phyloP scores from a whole-genome alignment of 1,284 basidiomycete species.

The Inonotus hispidus region DNA sequence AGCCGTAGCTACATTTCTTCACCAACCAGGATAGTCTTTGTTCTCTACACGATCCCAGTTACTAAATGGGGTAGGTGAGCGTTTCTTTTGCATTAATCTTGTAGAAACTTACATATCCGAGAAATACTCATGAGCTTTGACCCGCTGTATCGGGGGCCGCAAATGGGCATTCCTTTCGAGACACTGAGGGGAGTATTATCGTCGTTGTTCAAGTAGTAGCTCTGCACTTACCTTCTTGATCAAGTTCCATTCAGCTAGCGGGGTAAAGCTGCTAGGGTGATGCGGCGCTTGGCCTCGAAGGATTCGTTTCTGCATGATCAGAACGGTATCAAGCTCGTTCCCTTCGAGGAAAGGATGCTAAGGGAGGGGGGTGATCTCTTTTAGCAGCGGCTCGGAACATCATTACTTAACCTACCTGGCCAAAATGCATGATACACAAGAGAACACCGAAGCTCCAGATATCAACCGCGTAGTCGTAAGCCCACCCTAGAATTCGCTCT shows the following conservation, averaged over 20 bases:
- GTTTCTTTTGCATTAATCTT: neutral
- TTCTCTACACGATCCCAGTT: conserved; percentile 13
- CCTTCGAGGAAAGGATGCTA: conserved; percentile 35
- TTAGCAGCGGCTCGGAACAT: neutral
- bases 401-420: conserved; percentile 34
- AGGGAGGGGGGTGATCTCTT: neutral
- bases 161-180: conserved; percentile 49
- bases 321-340: conserved; percentile 20
- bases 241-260: conserved; percentile 33
- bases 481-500: conserved; percentile 65
- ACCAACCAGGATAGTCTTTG: conserved; percentile 10
- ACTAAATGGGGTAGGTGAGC: neutral
- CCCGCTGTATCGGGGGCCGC: conserved; percentile 34
- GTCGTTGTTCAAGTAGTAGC: neutral
- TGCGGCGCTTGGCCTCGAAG: conserved; percentile 25
- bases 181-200: conserved; percentile 32
- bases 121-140: conserved; percentile 34
- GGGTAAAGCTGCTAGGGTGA: conserved; percentile 28
- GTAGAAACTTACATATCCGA: conserved; percentile 6
- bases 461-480: conserved; percentile 73
- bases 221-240: conserved; percentile 33
- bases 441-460: conserved; percentile 80
- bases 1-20: neutral
- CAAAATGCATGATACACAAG: conserved; percentile 64
- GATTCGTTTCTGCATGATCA: conserved; percentile 24